phyloP scores from a whole-genome alignment of 2,329 filamentous ascomycete genomes.

The Alternaria angustiovoidea region DNA sequence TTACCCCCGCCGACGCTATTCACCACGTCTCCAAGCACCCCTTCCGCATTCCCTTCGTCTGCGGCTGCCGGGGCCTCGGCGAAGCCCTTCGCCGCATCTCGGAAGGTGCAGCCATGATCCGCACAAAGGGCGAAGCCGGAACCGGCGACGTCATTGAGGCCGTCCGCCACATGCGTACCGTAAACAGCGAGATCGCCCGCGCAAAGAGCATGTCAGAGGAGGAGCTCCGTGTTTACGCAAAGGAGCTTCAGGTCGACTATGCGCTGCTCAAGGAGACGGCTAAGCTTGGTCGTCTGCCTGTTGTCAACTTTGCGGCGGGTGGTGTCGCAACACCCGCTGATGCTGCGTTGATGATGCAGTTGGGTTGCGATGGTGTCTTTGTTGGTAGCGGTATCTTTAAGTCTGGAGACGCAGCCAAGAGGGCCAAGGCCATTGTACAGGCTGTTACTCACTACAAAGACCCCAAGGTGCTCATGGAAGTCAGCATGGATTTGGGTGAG shows the following conservation, averaged over 20 bases:
- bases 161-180: conserved; percentile 92
- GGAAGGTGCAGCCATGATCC: conserved; percentile 98
- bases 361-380: conserved; percentile 97
- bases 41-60: conserved; percentile 91
- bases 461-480: conserved; percentile 83
- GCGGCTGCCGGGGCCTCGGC: conserved; percentile 91
- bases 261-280: conserved; percentile 85
- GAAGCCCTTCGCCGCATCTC: conserved; percentile 90
- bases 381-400: conserved; percentile 98
- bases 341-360: conserved; percentile 98
- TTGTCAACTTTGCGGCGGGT: conserved; percentile 98
- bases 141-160: conserved; percentile 98
- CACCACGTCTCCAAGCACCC: conserved; percentile 90
- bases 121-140: conserved; percentile 97
- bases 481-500: conserved; percentile 89
- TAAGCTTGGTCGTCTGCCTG: conserved; percentile 84
- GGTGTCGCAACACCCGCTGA: conserved; percentile 99
- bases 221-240: conserved; percentile 79
- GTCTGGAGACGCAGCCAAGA: conserved; percentile 86
- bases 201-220: conserved; percentile 72
- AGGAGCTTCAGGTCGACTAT: conserved; percentile 81
- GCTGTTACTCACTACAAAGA: conserved; percentile 92
- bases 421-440: conserved; percentile 93
- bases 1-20: conserved; percentile 89
- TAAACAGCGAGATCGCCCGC: conserved; percentile 80